Percentiles rank a stretch among this genome's conserved stretches.
Conservation (phyloP, 129 eudicot genomes). For the Pseudognaphalium luteoalbum region DNA sequence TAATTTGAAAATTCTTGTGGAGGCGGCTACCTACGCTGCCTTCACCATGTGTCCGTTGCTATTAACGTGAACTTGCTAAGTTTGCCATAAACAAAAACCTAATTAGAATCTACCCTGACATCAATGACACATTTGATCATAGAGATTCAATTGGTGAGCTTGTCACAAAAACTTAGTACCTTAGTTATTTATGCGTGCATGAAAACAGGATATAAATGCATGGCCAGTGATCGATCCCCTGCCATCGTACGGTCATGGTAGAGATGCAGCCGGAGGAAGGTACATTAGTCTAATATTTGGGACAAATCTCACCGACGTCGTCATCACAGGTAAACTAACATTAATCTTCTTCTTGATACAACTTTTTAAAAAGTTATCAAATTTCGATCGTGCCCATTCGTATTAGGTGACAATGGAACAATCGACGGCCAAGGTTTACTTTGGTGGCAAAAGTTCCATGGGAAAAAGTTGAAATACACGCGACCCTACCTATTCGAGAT, state of each 20-base stretch:
- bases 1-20: no score
- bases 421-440: constrained; percentile 85
- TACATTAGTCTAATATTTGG: constrained; percentile 81
- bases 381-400: background rate
- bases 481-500: constrained; percentile 83
- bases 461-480: constrained; percentile 63
- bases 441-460: constrained; percentile 88
- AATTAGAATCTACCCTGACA: no score
- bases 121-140: no score
- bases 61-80: no score
- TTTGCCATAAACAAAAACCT: no score
- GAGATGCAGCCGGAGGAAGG: constrained; percentile 86
- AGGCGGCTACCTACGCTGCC: no score
- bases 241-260: constrained; percentile 91
- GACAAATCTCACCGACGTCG: constrained; percentile 84
- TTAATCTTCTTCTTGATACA: background rate
- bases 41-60: no score
- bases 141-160: no score
- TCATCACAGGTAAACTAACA: constrained; percentile 60
- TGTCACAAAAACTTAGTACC: background rate
- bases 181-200: background rate
- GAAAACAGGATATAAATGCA: constrained; percentile 51
- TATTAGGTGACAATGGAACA: constrained; percentile 79
- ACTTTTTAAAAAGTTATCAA: background rate
- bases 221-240: constrained; percentile 80